Base-by-base conservation (phyloP, 352 stramenopile species). In the Phytophthora quininea region DNA sequence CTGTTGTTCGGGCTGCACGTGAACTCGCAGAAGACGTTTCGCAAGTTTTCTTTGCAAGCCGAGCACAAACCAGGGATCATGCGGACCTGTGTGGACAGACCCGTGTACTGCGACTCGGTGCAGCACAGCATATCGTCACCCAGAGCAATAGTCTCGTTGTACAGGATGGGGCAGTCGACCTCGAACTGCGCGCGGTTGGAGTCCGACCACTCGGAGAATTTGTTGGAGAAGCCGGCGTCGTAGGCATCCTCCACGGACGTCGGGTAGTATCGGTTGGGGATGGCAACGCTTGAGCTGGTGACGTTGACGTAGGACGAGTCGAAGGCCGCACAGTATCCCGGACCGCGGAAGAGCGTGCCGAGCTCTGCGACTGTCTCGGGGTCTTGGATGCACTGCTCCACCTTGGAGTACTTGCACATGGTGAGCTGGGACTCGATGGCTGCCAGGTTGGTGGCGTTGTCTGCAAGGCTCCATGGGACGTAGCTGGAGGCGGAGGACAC, bases 1-100 rank as follows among this genome's bases (percentile, higher is more conserved):
- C 76, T 83, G 68, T 90, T 88, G 70, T 83, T 88, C 14, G 82
- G 82, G 57, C 77, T 86, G 64, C 82, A 90, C 33, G 82, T 80
- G 57, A 88, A 84, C 52, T 86, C 73, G 45, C 82, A 90, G 58
- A 82, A 88, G 19, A 89, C 72, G 64, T 90, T 88, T 57, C 80
- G 82, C 60, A 90, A 67, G 42, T 89, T 86, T 35, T 86, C 68
- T 62, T 90, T 89, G 53, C 80, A 89, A 8, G 79, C 62, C 12
- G 79, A 80, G 54, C 82, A 90, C 32, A 82, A 62, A 10, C 82
- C 80, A 2, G 74, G 71, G 46, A 90, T 88, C 80, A 85, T 85
- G 4, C 74, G 76, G 24, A 88, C 76, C 53, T 91, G 82, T 10
- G 77, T 84, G 14, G 77, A 76, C 46, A 90, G 60, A n/a, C 63